A percentile compares a stretch with the other conserved stretches of the same genome.
These are phyloP conservation scores for Ogataea wickerhamii DNA, from an alignment of 805 yeast genomes.

Conservation along the genomic window DNA sequence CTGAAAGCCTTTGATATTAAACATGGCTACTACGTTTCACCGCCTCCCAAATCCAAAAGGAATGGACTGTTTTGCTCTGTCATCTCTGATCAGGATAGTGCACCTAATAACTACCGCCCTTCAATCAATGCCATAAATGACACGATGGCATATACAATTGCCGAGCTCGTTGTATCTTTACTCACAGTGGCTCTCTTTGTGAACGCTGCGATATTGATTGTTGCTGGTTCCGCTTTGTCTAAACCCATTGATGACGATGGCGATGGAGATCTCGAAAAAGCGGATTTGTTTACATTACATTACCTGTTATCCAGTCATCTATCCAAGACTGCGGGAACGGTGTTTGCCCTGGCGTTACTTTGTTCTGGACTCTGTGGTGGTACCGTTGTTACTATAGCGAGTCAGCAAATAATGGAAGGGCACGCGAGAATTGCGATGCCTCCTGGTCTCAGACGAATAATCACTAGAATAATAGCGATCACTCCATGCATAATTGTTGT, in stretches of 20 bases:
- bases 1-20: conserved; percentile 72
- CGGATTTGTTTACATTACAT: conserved; percentile 81
- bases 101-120: conserved; percentile 49
- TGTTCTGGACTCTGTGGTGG: conserved; percentile 96
- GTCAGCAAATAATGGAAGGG: conserved; percentile 92
- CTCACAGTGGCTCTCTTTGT: conserved; percentile 90
- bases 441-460: conserved; percentile 76
- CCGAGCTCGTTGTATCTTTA: conserved; percentile 76
- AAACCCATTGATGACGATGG: conserved; percentile 38
- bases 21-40: conserved; percentile 53
- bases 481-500: conserved; percentile 81
- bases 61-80: conserved; percentile 33
- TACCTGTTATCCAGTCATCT: conserved; percentile 63
- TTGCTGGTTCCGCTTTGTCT: conserved; percentile 82
- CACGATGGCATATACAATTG: conserved; percentile 75
- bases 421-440: conserved; percentile 74
- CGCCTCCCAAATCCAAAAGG: conserved; percentile 21
- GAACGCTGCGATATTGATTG: conserved; percentile 83
- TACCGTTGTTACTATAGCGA: conserved; percentile 88
- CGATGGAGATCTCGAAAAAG: conserved; percentile 63
- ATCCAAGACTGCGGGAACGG: conserved; percentile 82
- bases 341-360: conserved; percentile 83
- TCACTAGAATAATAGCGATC: conserved; percentile 81
- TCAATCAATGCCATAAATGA: conserved; percentile 76
- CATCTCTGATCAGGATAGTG: conserved; percentile 19